A percentile compares a stretch with the other conserved stretches of the same genome.
Conservation (phyloP, 345 rosid species). For the Eutrema yunnanense region DNA sequence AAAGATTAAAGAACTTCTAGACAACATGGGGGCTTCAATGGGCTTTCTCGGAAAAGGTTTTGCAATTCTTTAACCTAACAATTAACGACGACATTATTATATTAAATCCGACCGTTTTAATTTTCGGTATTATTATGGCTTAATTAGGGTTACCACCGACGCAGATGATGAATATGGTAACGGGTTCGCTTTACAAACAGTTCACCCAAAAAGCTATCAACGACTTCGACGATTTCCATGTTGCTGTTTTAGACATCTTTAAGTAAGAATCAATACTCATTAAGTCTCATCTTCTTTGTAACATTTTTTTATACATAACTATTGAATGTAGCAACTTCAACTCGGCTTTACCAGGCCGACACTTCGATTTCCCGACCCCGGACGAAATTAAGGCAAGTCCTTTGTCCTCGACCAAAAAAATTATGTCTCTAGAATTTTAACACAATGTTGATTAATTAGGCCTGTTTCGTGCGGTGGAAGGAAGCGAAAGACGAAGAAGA, state of each 20-base stretch:
- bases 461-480: conserved; percentile 40
- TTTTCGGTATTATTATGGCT: neutral
- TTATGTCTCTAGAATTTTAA: neutral
- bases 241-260: conserved; percentile 69
- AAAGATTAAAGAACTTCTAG: neutral
- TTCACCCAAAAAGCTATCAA: conserved; percentile 48
- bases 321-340: conserved; percentile 52
- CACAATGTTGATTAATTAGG: conserved; percentile 25
- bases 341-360: conserved; percentile 85
- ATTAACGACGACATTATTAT: neutral
- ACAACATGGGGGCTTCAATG: conserved; percentile 57
- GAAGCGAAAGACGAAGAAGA: conserved; percentile 7
- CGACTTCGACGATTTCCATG: conserved; percentile 57
- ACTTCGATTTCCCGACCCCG: conserved; percentile 62
- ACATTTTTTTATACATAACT: neutral
- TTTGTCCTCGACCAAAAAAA: neutral
- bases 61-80: neutral
- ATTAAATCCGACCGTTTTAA: neutral
- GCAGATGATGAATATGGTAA: conserved; percentile 51
- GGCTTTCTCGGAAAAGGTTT: conserved; percentile 61
- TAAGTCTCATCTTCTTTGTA: neutral
- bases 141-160: conserved; percentile 45
- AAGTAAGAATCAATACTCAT: conserved; percentile 36
- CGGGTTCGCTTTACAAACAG: conserved; percentile 57
- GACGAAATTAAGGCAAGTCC: conserved; percentile 41